Conservation (phyloP, 306 rosid genomes). For the Corylus americana region DNA sequence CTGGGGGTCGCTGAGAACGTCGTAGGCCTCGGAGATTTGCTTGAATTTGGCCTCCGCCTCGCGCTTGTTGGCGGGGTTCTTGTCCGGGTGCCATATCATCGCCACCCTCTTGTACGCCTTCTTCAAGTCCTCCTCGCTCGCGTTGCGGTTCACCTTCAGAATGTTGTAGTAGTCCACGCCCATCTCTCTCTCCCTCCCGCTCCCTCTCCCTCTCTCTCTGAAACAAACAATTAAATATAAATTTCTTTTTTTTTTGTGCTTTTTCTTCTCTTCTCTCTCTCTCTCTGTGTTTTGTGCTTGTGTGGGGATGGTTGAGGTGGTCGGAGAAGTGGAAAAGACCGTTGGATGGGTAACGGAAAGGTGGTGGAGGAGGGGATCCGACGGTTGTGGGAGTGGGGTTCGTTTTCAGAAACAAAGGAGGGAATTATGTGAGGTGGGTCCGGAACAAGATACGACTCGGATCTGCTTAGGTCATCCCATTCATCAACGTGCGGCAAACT, state of each 20-base stretch:
- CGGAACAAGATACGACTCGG: neutral
- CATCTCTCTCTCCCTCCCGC: slow-evolving; percentile 35
- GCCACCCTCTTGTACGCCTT: slow-evolving; percentile 81
- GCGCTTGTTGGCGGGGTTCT: slow-evolving; percentile 58
- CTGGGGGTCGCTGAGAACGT: slow-evolving; percentile 75
- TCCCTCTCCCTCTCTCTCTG: neutral
- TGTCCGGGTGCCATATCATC: slow-evolving; percentile 92
- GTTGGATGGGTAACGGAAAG: slow-evolving; percentile 34
- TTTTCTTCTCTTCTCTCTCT: neutral
- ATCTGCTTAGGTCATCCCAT: too few species aligned
- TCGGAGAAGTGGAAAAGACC: slow-evolving; percentile 7
- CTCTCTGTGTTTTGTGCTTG: neutral
- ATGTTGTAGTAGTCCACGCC: slow-evolving; percentile 92
- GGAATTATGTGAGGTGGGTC: slow-evolving; percentile 30
- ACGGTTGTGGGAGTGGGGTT: slow-evolving; percentile 34
- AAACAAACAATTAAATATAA: neutral
- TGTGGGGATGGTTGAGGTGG: neutral
- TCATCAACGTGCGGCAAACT: neutral
- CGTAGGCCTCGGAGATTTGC: slow-evolving; percentile 85
- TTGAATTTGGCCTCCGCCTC: slow-evolving; percentile 90
- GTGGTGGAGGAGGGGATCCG: slow-evolving; percentile 27
- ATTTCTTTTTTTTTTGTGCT: neutral
- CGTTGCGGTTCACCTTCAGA: slow-evolving; percentile 81
- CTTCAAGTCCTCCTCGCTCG: slow-evolving; percentile 83
- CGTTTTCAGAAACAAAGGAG: neutral